Conservation (phyloP, 2,329 filamentous ascomycete genomes). For the Hymenoscyphus repandus region DNA sequence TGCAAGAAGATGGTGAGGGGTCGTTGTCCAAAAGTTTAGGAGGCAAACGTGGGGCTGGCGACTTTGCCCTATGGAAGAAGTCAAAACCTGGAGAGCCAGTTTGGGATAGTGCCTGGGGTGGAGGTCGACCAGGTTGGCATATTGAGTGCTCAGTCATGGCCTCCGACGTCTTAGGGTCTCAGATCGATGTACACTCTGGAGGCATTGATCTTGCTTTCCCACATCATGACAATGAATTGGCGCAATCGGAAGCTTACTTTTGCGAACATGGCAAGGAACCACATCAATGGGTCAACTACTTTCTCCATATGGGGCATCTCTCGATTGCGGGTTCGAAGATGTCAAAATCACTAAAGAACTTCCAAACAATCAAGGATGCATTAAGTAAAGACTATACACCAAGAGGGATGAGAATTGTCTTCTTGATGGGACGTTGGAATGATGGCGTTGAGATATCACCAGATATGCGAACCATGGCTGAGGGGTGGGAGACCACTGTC, state of each 20-base stretch:
- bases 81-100: constrained; percentile 88
- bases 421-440: constrained; percentile 83
- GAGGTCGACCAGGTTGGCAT: constrained; percentile 88
- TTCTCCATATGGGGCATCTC: constrained; percentile 90
- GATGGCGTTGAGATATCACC: constrained; percentile 88
- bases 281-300: constrained; percentile 90
- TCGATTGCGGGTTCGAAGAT: constrained; percentile 89
- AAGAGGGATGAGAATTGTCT: constrained; percentile 75
- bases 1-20: constrained; percentile 87
- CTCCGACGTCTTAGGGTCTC: constrained; percentile 74
- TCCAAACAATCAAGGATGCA: constrained; percentile 86
- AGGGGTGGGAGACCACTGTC: constrained; percentile 74
- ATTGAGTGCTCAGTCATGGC: constrained; percentile 98
- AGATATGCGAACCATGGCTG: constrained; percentile 69
- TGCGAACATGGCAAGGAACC: constrained; percentile 38
- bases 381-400: constrained; percentile 67
- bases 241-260: constrained; percentile 83
- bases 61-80: constrained; percentile 93
- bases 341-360: constrained; percentile 95
- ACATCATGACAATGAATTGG: constrained; percentile 89
- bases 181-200: constrained; percentile 90
- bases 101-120: constrained; percentile 85
- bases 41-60: constrained; percentile 69
- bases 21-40: constrained; percentile 59
- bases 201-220: constrained; percentile 89